These are phyloP conservation scores for Bolboschoenus planiculmis DNA, from an alignment of 176 grass and related monocot species.

Conservation along the genomic window DNA sequence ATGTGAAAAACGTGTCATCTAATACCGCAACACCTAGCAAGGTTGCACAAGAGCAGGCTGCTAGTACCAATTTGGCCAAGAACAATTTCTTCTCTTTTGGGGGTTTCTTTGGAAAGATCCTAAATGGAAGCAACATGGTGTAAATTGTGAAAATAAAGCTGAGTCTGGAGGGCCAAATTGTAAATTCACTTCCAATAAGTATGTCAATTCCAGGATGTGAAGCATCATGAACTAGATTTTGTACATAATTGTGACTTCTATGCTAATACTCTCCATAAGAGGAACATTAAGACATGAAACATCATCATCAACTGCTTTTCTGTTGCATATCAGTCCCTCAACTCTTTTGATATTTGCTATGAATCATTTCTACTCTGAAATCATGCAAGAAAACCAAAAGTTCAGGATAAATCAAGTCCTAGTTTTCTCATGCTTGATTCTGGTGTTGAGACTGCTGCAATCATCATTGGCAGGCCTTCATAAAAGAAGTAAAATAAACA, in stretches of 20 bases:
- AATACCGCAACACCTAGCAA: slow-evolving; percentile 15
- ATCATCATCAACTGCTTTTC: not conserved
- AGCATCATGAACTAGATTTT: not conserved
- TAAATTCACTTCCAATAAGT: not conserved
- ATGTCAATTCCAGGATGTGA: slow-evolving; percentile 2
- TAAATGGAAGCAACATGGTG: slow-evolving; percentile 24
- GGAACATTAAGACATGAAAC: not conserved
- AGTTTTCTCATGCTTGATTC: not conserved
- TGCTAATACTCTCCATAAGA: not conserved
- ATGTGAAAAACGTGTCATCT: slow-evolving; percentile 58
- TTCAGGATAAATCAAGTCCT: not conserved
- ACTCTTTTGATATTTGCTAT: not conserved
- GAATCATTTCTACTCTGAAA: not conserved
- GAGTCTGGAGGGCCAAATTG: not conserved
- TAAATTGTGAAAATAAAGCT: slow-evolving; percentile 15
- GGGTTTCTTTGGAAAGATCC: slow-evolving; percentile 64
- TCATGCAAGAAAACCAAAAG: not conserved
- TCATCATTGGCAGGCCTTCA: not conserved
- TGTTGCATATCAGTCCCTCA: not conserved
- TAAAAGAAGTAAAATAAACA: not conserved
- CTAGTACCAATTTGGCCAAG: slow-evolving; percentile 24
- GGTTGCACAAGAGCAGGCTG: slow-evolving; percentile 5
- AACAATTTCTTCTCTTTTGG: slow-evolving; percentile 79
- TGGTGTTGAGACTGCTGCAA: not conserved
- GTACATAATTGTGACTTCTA: not conserved